These are phyloP conservation scores for Candida buenavistaensis DNA, from an alignment of 1,139 yeast species.

Conservation along the genomic window DNA sequence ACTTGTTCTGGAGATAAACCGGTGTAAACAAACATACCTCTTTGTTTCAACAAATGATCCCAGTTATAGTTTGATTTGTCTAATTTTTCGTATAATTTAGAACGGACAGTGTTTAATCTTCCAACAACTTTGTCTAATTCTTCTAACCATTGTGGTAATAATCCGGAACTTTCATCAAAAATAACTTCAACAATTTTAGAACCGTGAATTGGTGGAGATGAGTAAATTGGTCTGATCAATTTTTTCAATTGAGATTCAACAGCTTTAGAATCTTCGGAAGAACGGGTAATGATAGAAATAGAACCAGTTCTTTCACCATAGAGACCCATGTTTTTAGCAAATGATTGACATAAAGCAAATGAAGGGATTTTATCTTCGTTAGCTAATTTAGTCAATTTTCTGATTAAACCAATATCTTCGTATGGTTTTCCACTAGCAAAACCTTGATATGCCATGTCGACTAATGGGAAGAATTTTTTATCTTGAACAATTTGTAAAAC, in stretches of 20 bases:
- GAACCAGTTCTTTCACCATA: conserved; percentile 97
- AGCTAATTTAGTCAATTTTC: conserved; percentile 51
- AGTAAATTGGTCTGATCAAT: conserved; percentile 82
- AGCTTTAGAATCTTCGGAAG: conserved; percentile 42
- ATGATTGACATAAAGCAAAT: conserved; percentile 79
- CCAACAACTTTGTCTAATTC: conserved; percentile 79
- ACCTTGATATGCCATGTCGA: conserved; percentile 97
- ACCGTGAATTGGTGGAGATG: conserved; percentile 95
- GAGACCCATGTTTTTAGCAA: conserved; percentile 96
- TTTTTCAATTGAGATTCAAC: conserved; percentile 79
- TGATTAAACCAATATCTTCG: conserved; percentile 50
- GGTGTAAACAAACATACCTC: conserved; percentile 96
- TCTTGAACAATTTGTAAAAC: conserved; percentile 57
- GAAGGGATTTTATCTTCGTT: conserved; percentile 50
- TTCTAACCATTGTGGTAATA: conserved; percentile 71
- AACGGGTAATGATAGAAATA: conserved; percentile 60
- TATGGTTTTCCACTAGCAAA: conserved; percentile 78
- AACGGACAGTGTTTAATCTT: conserved; percentile 76
- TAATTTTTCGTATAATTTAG: conserved; percentile 57
- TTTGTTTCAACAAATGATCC: conserved; percentile 85
- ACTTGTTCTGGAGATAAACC: conserved; percentile 76
- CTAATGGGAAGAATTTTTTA: conserved; percentile 75
- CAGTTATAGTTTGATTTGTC: conserved; percentile 64
- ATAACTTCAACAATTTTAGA: conserved; percentile 82
- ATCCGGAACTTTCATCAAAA: conserved; percentile 48